Percentiles rank a stretch among this genome's conserved stretches.
Conservation (phyloP, 1,284 basidiomycete genomes). For the Singerocomus inundabilis region DNA sequence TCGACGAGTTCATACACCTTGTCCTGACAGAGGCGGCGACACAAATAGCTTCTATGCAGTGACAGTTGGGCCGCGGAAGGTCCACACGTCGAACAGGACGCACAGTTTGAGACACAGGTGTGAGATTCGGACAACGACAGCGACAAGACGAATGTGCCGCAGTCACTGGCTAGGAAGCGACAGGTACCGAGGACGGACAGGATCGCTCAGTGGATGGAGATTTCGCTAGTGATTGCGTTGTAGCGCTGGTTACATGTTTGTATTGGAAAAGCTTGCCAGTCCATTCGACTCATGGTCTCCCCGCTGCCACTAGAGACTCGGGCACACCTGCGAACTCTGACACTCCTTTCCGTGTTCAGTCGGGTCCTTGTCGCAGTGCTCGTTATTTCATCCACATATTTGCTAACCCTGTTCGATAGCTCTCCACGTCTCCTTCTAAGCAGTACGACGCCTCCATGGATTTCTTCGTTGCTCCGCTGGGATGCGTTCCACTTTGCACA, state of each 20-base stretch:
- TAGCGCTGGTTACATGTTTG: neutral
- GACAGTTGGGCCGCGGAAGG: too few relatives aligned
- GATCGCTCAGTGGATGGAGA: too few relatives aligned
- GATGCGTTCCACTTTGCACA: conserved; percentile 81
- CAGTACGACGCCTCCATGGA: conserved; percentile 17
- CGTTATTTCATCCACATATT: conserved; percentile 30
- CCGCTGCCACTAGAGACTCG: neutral
- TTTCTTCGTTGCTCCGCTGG: conserved; percentile 70
- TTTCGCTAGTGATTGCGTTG: neutral
- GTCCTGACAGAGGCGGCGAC: too few relatives aligned
- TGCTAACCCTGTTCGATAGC: conserved; percentile 43
- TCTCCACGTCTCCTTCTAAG: conserved; percentile 41
- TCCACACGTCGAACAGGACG: too few relatives aligned
- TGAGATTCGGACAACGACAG: too few relatives aligned
- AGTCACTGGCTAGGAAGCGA: too few relatives aligned
- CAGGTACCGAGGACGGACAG: too few relatives aligned
- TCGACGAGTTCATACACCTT: too few relatives aligned
- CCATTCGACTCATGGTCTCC: neutral
- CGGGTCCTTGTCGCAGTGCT: conserved; percentile 21
- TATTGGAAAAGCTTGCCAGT: neutral
- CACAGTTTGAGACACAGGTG: too few relatives aligned
- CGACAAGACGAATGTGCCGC: too few relatives aligned
- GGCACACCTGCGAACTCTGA: conserved; percentile 22
- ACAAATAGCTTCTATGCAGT: too few relatives aligned
- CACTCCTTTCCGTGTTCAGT: conserved; percentile 24